Conservation (phyloP, 257 asterid genomes). For the Solanum bukasovii region DNA sequence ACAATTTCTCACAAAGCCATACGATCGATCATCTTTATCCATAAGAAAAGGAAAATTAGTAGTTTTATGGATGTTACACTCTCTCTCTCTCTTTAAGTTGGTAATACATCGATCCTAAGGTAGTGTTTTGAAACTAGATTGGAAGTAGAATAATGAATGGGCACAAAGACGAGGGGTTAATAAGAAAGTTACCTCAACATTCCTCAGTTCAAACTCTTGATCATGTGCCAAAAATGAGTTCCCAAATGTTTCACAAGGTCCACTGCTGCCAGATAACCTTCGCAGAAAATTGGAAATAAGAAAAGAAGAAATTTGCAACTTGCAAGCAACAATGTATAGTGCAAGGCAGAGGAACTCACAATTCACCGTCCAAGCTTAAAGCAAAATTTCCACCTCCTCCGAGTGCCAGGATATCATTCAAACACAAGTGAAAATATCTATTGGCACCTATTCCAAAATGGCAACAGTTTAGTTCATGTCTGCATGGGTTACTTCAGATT, state of each 20-base stretch:
- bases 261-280: conserved; percentile 84
- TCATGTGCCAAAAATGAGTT: conserved; percentile 79
- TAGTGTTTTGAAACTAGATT: neutral
- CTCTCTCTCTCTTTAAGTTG: too few species aligned
- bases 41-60: too few species aligned
- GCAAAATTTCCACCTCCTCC: conserved; percentile 95
- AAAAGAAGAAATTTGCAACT: neutral
- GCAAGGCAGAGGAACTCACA: conserved; percentile 40
- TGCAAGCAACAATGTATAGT: neutral
- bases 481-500: neutral
- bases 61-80: too few species aligned
- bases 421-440: conserved; percentile 78
- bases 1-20: neutral
- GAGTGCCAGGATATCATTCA: conserved; percentile 78
- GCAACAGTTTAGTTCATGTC: neutral
- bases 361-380: conserved; percentile 69
- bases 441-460: conserved; percentile 54
- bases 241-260: conserved; percentile 93
- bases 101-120: too few species aligned
- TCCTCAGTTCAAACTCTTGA: conserved; percentile 66
- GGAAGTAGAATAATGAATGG: neutral
- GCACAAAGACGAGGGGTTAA: neutral
- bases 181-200: conserved; percentile 59
- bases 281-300: neutral
- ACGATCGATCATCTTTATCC: too few species aligned